Conservation (phyloP, 1,284 basidiomycete genomes). For the Vanrija sp. region DNA sequence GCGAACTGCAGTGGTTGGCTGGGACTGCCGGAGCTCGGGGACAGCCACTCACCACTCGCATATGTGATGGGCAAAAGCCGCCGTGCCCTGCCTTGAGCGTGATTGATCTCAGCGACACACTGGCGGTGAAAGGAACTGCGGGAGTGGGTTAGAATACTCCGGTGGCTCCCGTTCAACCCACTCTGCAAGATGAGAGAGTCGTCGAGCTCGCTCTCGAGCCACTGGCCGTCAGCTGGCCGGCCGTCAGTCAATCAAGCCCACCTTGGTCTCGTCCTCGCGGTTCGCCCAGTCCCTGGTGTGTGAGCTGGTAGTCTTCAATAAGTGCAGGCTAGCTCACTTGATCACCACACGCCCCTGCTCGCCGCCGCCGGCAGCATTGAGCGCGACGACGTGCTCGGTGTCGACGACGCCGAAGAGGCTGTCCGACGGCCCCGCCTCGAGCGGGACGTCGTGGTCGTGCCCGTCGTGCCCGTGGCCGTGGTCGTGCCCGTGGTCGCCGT, state of each 20-base stretch:
- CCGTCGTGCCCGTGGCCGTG: conserved; percentile 26
- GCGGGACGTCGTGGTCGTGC: conserved; percentile 44
- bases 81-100: conserved; percentile 45
- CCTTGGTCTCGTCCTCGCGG: conserved; percentile 38
- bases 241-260: not conserved
- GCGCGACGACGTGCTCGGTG: conserved; percentile 41
- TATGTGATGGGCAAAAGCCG: conserved; percentile 35
- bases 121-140: conserved; percentile 46
- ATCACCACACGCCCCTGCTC: conserved; percentile 44
- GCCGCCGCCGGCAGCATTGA: conserved; percentile 45
- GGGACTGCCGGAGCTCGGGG: not conserved
- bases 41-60: conserved; percentile 35
- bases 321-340: conserved; percentile 36
- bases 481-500: conserved; percentile 24
- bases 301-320: conserved; percentile 1
- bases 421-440: conserved; percentile 41
- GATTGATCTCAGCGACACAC: conserved; percentile 46
- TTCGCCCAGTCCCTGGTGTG: conserved; percentile 36
- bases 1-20: conserved; percentile 25
- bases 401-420: conserved; percentile 43
- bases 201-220: conserved; percentile 46
- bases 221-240: conserved; percentile 11
- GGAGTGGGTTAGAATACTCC: not conserved
- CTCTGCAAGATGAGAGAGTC: conserved; percentile 47
- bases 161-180: conserved; percentile 14